Percentiles rank a stretch among this genome's conserved stretches.
phyloP scores from a whole-genome alignment of 31 red algal species.

The Asparagopsis taxiformis region DNA sequence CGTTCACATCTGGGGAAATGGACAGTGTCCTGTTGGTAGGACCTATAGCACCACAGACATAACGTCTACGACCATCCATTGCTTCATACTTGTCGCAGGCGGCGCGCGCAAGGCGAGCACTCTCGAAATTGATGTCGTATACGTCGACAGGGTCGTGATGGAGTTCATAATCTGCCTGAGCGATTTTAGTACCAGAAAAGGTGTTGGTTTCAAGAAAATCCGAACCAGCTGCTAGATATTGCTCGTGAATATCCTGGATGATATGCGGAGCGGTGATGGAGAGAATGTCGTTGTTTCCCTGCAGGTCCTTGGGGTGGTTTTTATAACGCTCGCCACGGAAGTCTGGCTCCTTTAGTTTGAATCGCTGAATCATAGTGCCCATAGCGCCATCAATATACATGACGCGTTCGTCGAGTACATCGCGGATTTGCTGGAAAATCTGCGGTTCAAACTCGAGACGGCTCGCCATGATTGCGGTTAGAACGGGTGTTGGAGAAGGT shows the following conservation, averaged over 20 bases:
- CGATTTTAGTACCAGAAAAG: conserved; percentile 87
- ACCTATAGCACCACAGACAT: conserved; percentile 86
- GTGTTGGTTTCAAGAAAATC: conserved; percentile 96
- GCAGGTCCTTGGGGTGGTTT: conserved; percentile 81
- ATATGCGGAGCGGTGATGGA: conserved; percentile 88
- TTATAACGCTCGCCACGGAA: conserved; percentile 86
- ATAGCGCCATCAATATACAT: conserved; percentile 92
- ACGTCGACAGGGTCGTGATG: conserved; percentile 84
- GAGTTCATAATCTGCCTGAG: conserved; percentile 89
- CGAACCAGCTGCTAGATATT: conserved; percentile 78
- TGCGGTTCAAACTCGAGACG: conserved; percentile 66
- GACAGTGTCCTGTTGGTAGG: conserved; percentile 88
- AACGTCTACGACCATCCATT: conserved; percentile 49
- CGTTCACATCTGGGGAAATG: conserved; percentile 88
- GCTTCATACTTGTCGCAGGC: conserved; percentile 66
- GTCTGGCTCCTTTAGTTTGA: conserved; percentile 78
- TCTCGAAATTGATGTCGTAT: conserved; percentile 82
- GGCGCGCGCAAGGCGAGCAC: conserved; percentile 56
- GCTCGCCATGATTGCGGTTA: conserved; percentile 46
- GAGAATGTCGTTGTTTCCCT: conserved; percentile 93
- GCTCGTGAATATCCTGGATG: conserved; percentile 88
- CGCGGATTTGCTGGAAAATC: conserved; percentile 81
- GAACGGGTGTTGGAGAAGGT: no score
- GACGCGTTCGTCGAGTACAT: conserved; percentile 70
- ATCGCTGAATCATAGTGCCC: conserved; percentile 93